Base-by-base conservation (phyloP, 768 basidiomycete species). In the Collybia mongolica region DNA sequence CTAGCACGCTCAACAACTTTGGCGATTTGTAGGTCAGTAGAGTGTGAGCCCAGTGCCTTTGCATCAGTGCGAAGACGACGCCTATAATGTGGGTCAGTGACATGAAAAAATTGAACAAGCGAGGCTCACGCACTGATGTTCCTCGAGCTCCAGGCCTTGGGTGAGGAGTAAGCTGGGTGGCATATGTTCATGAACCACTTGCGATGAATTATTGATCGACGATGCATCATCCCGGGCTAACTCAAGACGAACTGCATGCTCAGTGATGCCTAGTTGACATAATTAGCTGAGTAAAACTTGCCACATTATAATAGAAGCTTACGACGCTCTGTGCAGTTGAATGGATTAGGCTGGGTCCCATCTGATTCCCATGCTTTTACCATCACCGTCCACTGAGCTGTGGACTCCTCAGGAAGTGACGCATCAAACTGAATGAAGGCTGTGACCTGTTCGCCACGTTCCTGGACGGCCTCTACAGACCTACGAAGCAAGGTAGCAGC, bases 141-240 rank as follows among this genome's bases (percentile, higher is more conserved):
- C 65, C 49, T 73, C 68, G 1, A 73, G 35, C 24, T 72, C 65
- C 0, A 72, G 45, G 5, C 66, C 68, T 7, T 53, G 53, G 0
- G 46, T 47, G 26, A 71, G 55, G 11, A 71, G 48, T 2, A 54
- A 40, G 22, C 56, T 56, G 3, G 39, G 24, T 26, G 24, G 24
- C 24, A 26, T 26, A 26, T 26, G 3, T 26, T 26, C 24, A 7
- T 26, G 39, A 42, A 22, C 9, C n/a, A 37, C 5, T 36, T 23
- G 15, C 24, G 24, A 26, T 7, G 24, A 26, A 7, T 7, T 26
- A 3, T 7, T 3, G 4, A 26, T 26, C 4, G 24, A 26, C 3
- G 24, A 26, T 7, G 24, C 24, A 26, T 26, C 24, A 26, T 26
- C 24, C 24, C 24, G 24, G 4, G 24, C 24, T 26, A 26, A 26